These are phyloP conservation scores for Dissophora ornata DNA, from an alignment of 192 early-diverging fungal genomes.

Conservation along the genomic window DNA sequence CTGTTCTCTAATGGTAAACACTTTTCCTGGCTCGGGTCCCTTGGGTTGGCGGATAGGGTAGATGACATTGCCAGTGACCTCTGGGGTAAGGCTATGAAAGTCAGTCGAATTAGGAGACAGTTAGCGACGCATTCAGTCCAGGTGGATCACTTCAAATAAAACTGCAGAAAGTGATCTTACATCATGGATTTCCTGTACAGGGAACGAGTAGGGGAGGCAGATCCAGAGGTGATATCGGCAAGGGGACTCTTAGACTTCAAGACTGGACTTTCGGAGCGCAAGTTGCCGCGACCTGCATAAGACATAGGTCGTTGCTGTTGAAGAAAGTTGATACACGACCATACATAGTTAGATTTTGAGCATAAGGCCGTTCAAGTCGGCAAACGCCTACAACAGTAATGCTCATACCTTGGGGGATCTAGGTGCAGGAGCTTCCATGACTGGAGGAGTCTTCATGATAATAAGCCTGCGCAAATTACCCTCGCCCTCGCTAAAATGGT, in stretches of 20 bases:
- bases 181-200: constrained; percentile 65
- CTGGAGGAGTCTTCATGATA: constrained; percentile 56
- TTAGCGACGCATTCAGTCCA: no score
- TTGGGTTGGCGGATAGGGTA: constrained; percentile 81
- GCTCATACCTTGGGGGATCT: constrained; percentile 36
- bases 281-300: constrained; percentile 37
- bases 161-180: not conserved
- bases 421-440: constrained; percentile 16
- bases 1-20: constrained; percentile 71
- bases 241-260: constrained; percentile 23
- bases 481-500: constrained; percentile 65
- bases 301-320: constrained; percentile 50
- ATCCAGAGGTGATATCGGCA: constrained; percentile 25
- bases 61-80: constrained; percentile 58
- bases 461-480: constrained; percentile 58
- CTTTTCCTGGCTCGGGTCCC: constrained; percentile 77
- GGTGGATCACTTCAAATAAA: no score
- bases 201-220: constrained; percentile 63
- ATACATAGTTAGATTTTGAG: not conserved
- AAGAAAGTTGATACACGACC: not conserved
- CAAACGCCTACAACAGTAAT: not conserved
- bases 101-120: not conserved
- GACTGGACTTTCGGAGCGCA: constrained; percentile 43
- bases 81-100: constrained; percentile 53
- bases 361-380: no score